phyloP scores from a whole-genome alignment of 2,329 filamentous ascomycete species.

The Leptographium wingfieldii region DNA sequence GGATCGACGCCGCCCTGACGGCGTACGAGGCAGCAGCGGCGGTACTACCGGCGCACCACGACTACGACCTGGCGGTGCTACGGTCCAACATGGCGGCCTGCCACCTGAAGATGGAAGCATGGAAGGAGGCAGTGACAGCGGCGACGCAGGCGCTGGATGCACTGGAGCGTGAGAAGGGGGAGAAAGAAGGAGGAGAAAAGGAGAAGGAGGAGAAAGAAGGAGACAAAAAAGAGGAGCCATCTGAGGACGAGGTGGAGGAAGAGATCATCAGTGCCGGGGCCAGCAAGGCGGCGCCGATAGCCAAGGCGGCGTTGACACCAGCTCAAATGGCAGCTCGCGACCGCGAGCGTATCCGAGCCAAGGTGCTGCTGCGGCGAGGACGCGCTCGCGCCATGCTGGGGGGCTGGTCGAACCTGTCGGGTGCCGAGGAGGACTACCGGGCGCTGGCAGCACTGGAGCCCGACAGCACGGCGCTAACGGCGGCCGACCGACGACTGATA shows the following conservation, averaged over 20 bases:
- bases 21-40: slow-evolving; percentile 72
- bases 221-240: slow-evolving; percentile 22
- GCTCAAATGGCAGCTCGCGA: slow-evolving; percentile 34
- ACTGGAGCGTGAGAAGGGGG: slow-evolving; percentile 35
- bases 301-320: slow-evolving; percentile 11
- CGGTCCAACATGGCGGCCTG: slow-evolving; percentile 84
- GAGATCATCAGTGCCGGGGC: slow-evolving; percentile 50
- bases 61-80: slow-evolving; percentile 79
- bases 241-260: slow-evolving; percentile 38
- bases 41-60: slow-evolving; percentile 69
- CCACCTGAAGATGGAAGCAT: slow-evolving; percentile 71
- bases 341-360: slow-evolving; percentile 64
- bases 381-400: slow-evolving; percentile 57
- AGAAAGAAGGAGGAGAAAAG: slow-evolving; percentile 34
- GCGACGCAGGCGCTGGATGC: slow-evolving; percentile 62
- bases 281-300: slow-evolving; percentile 30
- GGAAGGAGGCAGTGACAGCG: slow-evolving; percentile 67
- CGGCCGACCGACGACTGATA: slow-evolving; percentile 56
- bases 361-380: slow-evolving; percentile 70
- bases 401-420: slow-evolving; percentile 69
- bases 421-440: slow-evolving; percentile 71
- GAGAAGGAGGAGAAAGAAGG: slow-evolving; percentile 25
- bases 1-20: slow-evolving; percentile 66
- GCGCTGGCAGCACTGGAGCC: slow-evolving; percentile 31
- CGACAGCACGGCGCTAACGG: slow-evolving; percentile 43